Evolutionary conservation across 2,329 filamentous ascomycete genomes (phyloP).

Genomic region (Aspergillus candidus): DNA sequence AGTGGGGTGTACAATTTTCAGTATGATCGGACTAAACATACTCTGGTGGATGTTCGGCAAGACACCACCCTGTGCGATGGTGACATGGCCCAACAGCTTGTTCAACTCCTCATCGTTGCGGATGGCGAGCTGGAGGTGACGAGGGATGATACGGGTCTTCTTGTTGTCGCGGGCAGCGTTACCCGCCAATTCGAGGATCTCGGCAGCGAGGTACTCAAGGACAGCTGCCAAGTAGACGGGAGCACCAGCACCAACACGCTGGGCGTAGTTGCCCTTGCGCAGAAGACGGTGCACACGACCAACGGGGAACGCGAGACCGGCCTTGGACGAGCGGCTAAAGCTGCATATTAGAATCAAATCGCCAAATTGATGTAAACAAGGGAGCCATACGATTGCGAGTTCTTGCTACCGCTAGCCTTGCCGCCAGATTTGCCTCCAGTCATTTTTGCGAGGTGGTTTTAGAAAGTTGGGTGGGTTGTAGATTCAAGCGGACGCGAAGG

Average conservation of each 20-base stretch:
- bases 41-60: constrained; percentile 89
- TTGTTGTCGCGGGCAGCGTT: constrained; percentile 99
- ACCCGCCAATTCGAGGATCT: constrained; percentile 95
- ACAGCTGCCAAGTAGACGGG: constrained; percentile 98
- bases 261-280: constrained; percentile 98
- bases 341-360: constrained; percentile 24
- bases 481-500: not conserved
- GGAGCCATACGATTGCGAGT: constrained; percentile 87
- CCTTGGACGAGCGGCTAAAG: constrained; percentile 91
- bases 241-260: constrained; percentile 97
- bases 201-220: constrained; percentile 93
- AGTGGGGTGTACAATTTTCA: constrained; percentile 68
- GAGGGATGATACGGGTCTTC: constrained; percentile 98
- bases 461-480: constrained; percentile 8
- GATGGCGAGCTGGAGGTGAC: constrained; percentile 95
- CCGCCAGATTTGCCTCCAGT: constrained; percentile 99
- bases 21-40: constrained; percentile 70
- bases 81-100: constrained; percentile 90
- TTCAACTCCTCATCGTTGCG: constrained; percentile 98
- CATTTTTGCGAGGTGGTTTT: constrained; percentile 61
- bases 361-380: constrained; percentile 10
- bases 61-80: constrained; percentile 97
- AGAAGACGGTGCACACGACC: constrained; percentile 99
- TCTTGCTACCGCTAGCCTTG: constrained; percentile 99
- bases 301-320: constrained; percentile 96